phyloP scores from a whole-genome alignment of 2,329 filamentous ascomycete genomes.

The Corinectria fuckeliana region DNA sequence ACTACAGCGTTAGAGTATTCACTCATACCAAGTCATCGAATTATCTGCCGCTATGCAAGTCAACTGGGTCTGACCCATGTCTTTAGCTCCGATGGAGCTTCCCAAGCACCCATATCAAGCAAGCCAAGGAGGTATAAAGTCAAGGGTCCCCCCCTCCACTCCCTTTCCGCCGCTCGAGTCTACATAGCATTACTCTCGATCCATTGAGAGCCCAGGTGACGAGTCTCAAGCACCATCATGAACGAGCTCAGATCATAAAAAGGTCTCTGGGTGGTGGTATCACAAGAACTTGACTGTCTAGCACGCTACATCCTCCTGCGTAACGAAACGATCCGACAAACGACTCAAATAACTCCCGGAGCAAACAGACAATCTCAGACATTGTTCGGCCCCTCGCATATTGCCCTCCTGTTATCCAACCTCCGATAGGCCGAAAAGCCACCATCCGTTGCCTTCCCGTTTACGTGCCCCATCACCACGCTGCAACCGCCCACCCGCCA shows the following conservation, averaged over 20 bases:
- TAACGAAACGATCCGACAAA: neutral
- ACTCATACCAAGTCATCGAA: neutral
- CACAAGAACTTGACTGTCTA: neutral
- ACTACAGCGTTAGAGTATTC: too few relatives aligned
- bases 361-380: neutral
- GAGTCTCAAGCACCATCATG: neutral
- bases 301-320: neutral
- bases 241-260: neutral
- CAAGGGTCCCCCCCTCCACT: conserved; percentile 17
- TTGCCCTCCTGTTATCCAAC: neutral
- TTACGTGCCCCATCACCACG: conserved; percentile 9
- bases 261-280: neutral
- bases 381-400: neutral
- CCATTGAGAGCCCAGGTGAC: neutral
- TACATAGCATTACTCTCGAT: neutral
- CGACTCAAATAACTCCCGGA: neutral
- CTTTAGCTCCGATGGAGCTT: conserved; percentile 19
- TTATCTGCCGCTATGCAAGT: neutral
- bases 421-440: conserved; percentile 2
- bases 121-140: conserved; percentile 26
- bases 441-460: conserved; percentile 4
- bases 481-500: conserved; percentile 25
- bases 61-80: conserved; percentile 19
- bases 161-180: too few relatives aligned
- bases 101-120: conserved; percentile 3